Base-by-base conservation (phyloP, 495 filamentous ascomycete species). In the Penicillium canescens region DNA sequence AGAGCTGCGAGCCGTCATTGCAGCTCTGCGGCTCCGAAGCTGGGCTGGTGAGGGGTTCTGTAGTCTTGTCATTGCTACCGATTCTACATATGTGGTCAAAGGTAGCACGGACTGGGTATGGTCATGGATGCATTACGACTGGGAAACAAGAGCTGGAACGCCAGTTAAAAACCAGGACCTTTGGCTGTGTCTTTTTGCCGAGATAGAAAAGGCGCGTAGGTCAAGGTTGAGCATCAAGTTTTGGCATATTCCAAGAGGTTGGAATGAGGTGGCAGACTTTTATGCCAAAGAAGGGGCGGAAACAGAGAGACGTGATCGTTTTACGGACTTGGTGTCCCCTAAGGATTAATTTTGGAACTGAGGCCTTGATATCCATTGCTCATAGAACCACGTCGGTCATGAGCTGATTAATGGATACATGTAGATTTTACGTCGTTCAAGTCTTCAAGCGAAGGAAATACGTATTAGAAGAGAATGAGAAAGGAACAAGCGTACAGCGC, bases 1-100 rank as follows among this genome's bases (percentile, higher is more conserved):
- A 23, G 69, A 76, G 50, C 62, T 77, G 5, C 74, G 74, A 3
- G 73, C 73, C 5, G 70, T 71, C 16, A 62, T 77, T 43, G 74
- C 60, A 26, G 74, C 72, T 21, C 46, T 70, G 1, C 66, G 60
- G 3, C 66, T 60, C 35, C 16, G 20, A 9, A 4, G 23, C 16
- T 55, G 51, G 56, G 1, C 1, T 13, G 2, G 3, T 0, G 46
- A 33, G 6, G 42, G 56, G 8, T 69, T 67, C 44, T 49, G 43
- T 6, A 60, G 37, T 14, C 13, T 78, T 1, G 65, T 73, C 35
- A 71, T 74, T 44, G 71, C 71, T 3, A 72, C 69, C 0, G 68
- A 73, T 40, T 76, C 73, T 7, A 48, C 52, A 14, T 73, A 74
- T 44, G 68, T 76, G 4, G 63, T 70, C 11, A 42, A 69, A 21